Evolutionary conservation across 176 grass and related monocot genomes (phyloP).

Genomic region (Aegilops umbellulata): DNA sequence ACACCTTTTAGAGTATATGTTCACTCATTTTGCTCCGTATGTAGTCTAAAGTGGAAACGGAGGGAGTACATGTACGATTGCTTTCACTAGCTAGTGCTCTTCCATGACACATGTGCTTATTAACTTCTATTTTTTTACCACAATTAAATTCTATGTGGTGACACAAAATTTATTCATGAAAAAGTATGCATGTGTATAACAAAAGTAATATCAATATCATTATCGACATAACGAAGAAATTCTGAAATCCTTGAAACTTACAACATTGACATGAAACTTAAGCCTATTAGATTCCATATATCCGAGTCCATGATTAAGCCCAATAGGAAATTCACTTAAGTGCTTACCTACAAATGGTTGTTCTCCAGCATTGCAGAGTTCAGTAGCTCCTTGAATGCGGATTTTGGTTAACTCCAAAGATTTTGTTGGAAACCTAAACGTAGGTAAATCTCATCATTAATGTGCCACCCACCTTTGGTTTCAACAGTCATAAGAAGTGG

Average conservation of each 20-base stretch:
- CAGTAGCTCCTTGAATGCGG: not conserved
- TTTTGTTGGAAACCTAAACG: not conserved
- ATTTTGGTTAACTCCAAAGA: not conserved
- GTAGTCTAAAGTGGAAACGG: too few relatives aligned
- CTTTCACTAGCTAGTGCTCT: not conserved
- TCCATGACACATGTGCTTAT: not conserved
- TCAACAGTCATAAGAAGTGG: not conserved
- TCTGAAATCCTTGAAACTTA: not conserved
- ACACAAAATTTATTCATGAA: not conserved
- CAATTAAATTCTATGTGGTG: not conserved
- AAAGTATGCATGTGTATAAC: not conserved
- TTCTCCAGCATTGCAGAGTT: not conserved
- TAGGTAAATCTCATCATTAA: too few relatives aligned
- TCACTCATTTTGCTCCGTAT: too few relatives aligned
- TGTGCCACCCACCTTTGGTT: not conserved
- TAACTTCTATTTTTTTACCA: not conserved
- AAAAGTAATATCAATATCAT: not conserved
- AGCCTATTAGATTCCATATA: not conserved
- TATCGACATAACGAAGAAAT: not conserved
- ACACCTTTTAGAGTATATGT: too few relatives aligned
- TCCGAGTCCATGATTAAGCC: not conserved
- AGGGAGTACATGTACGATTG: too few relatives aligned
- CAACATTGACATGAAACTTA: not conserved
- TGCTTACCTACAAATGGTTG: not conserved
- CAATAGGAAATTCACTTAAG: not conserved